Percentiles rank a stretch among this genome's conserved stretches.
Conservation (phyloP, 495 filamentous ascomycete genomes). For the Penicillium paxilli region DNA sequence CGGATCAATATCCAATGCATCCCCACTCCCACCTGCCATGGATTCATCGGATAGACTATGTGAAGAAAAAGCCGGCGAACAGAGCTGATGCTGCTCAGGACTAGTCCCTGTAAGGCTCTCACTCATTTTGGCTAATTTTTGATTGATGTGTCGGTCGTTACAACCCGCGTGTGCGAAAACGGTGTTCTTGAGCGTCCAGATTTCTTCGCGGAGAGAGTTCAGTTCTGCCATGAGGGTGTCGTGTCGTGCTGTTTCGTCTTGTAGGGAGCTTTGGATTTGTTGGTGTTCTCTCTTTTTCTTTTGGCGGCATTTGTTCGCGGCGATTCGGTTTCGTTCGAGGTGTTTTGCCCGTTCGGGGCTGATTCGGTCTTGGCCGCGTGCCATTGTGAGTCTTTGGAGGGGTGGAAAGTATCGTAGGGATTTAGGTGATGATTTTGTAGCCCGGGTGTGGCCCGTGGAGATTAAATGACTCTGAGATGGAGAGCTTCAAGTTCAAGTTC, state of each 20-base stretch:
- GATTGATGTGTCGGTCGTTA: constrained; percentile 21
- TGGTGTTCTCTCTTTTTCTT: constrained; percentile 25
- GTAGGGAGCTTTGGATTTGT: constrained; percentile 13
- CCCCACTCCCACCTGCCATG: background rate
- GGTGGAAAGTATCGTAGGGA: background rate
- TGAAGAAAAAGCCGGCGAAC: constrained; percentile 11
- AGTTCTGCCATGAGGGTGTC: constrained; percentile 17
- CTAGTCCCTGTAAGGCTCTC: constrained; percentile 3
- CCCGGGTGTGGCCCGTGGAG: too few relatives aligned
- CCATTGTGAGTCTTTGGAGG: background rate
- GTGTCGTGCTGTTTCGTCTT: constrained; percentile 19
- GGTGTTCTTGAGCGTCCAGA: constrained; percentile 25
- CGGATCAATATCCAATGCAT: background rate
- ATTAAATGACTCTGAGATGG: too few relatives aligned
- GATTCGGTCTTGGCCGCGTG: background rate
- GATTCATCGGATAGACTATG: constrained; percentile 14
- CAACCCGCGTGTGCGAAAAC: constrained; percentile 25
- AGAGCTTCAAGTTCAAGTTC: too few relatives aligned
- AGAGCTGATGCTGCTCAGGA: background rate
- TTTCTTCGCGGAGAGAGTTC: constrained; percentile 16
- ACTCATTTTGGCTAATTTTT: constrained; percentile 18
- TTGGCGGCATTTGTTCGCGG: constrained; percentile 27
- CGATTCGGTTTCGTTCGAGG: constrained; percentile 27
- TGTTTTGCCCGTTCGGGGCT: constrained; percentile 19
- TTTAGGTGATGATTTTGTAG: background rate